Evolutionary conservation across 371 early-diverging fungal genomes (phyloP), one percentile per base, ranked within the genome.

Genomic region (Circinella umbellata): DNA sequence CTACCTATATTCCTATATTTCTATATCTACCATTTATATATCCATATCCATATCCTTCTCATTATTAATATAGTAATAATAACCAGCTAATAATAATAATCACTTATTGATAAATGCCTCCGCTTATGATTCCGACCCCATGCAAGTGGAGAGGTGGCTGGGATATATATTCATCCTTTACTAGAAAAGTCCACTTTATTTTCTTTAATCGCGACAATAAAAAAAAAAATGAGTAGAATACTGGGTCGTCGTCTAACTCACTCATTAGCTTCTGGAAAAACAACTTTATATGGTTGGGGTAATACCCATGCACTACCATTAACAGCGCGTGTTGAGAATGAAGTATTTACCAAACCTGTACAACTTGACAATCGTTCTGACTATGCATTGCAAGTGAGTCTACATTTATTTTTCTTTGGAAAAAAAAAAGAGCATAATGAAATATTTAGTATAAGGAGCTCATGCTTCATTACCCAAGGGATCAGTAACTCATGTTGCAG

Each of bases 251-350:
- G 57, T 34, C 27, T 57, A 10, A 27, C 35, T 2, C 57, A 57
- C 27, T 57, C 57, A n/a, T 57, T 57, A 34, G 34, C 57, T 34
- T 57, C 57, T 34, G 34, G 13, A 57, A 57, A 18, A 14, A 0
- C 20, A 34, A 57, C 27, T 57, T 7, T 82, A 1, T 80, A 80
- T 69, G 83, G 83, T 13, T 83, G 83, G 83, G 83, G 83, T 15
- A 79, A 80, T 46, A 70, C 72, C 2, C 51, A 70, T n/a, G 79
- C 79, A 4, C 48, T 83, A 17, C 81, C 81, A 38, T 66, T 83
- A 49, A 65, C 47, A n/a, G 47, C 48, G 35, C 64, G 60, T 49
- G 62, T 67, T 47, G 70, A 72, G 9, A 64, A 49, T 13, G 65
- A 37, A 18, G 67, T 74, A 1, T 73, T 79, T 63, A 61, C 18